Base-by-base conservation (phyloP, 1,139 yeast species). In the Debaryomyces fabryi region DNA sequence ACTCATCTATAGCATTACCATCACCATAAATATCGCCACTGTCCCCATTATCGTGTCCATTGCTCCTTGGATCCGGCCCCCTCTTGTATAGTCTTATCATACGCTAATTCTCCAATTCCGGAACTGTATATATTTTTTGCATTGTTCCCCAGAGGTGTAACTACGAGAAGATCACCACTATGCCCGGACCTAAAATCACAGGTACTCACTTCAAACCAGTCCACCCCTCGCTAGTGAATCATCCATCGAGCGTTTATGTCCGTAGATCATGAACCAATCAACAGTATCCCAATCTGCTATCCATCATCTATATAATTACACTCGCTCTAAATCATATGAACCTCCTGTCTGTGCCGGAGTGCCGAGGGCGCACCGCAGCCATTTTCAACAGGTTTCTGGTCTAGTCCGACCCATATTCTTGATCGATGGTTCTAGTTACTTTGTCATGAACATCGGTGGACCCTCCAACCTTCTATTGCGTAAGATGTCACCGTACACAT, bases 271-370 rank as follows among this genome's bases (percentile, higher is more conserved):
- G 20, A 9, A 10, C 3, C 35, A 9, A 32, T 2, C 21, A 32
- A 32, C 7, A 27, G 16, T 6, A 30, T 3, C 1, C 3, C 20
- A 2, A 9, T 4, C 24, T 21, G 13, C 20, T 8, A 16, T 15
- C 35, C 18, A 10, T n/a, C 13, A 16, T 9, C n/a, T 20, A n/a
- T 16, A 18, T 18, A 12, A 20, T 5, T 9, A 15, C 38, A 20
- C 21, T 35, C 25, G 43, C 43, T 40, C 43, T 24, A 18, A 40
- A 40, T 40, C 37, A 40, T 40, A 30, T 32, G 43, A 18, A n/a
- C 7, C n/a, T 30, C 36, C 36, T 39, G 42, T 16, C 27, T 21
- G 32, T 29, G 13, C 35, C 32, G 37, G 16, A 20, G 24, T n/a
- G 13, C 32, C 29, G 15, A 5, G 18, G 20, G 32, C 13, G 29